Base-by-base conservation (phyloP, 257 asterid species). In the Gardenia jasminoides region DNA sequence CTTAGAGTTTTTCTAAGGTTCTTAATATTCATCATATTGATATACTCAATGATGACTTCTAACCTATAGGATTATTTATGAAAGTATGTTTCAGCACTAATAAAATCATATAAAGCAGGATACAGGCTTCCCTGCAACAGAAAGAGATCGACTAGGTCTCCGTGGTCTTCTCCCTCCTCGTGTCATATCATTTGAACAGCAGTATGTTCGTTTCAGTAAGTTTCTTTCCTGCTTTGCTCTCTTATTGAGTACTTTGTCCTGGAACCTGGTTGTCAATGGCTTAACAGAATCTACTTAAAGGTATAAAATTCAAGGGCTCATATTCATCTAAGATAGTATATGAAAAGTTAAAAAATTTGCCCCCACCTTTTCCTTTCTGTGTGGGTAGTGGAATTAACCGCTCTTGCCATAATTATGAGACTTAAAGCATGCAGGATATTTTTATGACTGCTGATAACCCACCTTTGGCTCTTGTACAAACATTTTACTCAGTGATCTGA, bases 121-220 rank as follows among this genome's bases (percentile, higher is more conserved):
- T 81, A 96, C 99, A 7, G 99, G 94, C 59, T 96, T 96, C 84
- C 97, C 99, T 68, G 74, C 87, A 85, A 93, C 97, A 0, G 98
- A 96, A 86, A 92, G 99, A 90, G 98, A 96, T 84, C 88, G 99
- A 68, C 81, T 96, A 75, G 99, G 99, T 62, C 91, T 93, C 20
- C 98, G 99, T 19, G 99, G 99, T 77, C 96, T 96, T 78, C 97
- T 96, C 48, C 99, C 99, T 79, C 99, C 99, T 74, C 97, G 99
- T 66, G 96, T 96, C 17, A 93, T 96, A 85, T 92, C 99, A 54
- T 96, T 96, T 84, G 97, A 96, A 83, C 98, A 96, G 82, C 99
- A 96, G 80, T 96, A 96, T 87, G 91, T 79, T 22, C 98, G 99
- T 78, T 96, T 96, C 89, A 93, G 99, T 95, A 83, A 95, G 99